Conservation (phyloP, 495 filamentous ascomycete genomes). For the Melanomma pulvis-pyrius region DNA sequence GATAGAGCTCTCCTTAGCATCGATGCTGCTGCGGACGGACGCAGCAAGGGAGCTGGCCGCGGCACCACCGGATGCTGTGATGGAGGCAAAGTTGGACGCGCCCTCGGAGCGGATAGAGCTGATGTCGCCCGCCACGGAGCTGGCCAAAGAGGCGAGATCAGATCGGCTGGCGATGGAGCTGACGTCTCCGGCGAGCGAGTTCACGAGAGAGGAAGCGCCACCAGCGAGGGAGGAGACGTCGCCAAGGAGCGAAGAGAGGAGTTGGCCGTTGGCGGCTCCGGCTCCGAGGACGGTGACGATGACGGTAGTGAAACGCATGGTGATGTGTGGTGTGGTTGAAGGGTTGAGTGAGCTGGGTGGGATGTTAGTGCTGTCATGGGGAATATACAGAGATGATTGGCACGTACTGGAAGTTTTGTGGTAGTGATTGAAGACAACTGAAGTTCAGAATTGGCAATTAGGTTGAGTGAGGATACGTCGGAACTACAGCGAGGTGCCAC, state of each 20-base stretch:
- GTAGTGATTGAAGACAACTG: too few species aligned
- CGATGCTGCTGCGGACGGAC: background rate
- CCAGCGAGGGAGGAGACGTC: slow-evolving; percentile 7
- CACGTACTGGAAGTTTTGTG: background rate
- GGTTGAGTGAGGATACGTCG: background rate
- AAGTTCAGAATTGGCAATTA: too few species aligned
- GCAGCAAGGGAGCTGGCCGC: background rate
- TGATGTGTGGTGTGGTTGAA: slow-evolving; percentile 11
- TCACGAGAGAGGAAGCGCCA: slow-evolving; percentile 6
- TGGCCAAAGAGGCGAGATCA: background rate
- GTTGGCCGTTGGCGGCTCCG: slow-evolving; percentile 22
- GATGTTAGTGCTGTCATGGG: background rate
- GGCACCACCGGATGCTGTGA: background rate
- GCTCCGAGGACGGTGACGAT: slow-evolving; percentile 29
- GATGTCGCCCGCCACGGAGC: background rate
- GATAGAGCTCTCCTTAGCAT: background rate
- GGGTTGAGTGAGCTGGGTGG: slow-evolving; percentile 10
- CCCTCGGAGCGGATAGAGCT: background rate
- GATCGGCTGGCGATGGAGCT: background rate
- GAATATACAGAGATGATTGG: background rate
- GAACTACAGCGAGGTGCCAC: background rate
- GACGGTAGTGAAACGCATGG: slow-evolving; percentile 37
- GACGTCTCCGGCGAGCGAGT: background rate
- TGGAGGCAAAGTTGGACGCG: background rate
- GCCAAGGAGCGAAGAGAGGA: slow-evolving; percentile 15